Conservation (phyloP, 148 eudicot species). For the Dianthus caryophyllus region DNA sequence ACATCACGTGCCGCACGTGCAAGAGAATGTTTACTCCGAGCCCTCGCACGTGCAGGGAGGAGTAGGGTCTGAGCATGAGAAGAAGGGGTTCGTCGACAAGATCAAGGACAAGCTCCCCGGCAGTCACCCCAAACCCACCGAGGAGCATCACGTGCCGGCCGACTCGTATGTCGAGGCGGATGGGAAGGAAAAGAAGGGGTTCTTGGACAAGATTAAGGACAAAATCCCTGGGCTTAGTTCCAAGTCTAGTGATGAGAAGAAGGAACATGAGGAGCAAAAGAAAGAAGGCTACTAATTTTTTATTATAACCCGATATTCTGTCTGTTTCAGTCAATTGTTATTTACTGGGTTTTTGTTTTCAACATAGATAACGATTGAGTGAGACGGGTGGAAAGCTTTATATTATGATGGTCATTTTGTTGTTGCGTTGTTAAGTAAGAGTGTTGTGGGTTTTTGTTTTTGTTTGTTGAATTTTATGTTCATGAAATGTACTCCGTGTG, state of each 20-base stretch:
- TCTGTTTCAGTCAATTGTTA: neutral
- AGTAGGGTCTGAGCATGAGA: slow-evolving; percentile 28
- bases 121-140: too few species aligned
- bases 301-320: neutral
- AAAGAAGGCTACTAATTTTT: neutral
- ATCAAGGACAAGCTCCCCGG: slow-evolving; percentile 56
- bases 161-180: slow-evolving; percentile 16
- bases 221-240: slow-evolving; percentile 55
- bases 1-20: slow-evolving; percentile 16
- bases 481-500: too few species aligned
- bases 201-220: slow-evolving; percentile 61
- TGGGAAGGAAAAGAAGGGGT: slow-evolving; percentile 53
- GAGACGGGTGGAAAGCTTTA: too few species aligned
- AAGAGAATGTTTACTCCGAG: too few species aligned
- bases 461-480: too few species aligned
- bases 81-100: slow-evolving; percentile 46
- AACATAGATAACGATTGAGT: neutral
- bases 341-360: neutral
- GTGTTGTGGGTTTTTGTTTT: too few species aligned
- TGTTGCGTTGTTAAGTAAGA: too few species aligned
- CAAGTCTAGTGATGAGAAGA: slow-evolving; percentile 34
- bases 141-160: too few species aligned
- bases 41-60: neutral
- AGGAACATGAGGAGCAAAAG: slow-evolving; percentile 25
- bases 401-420: too few species aligned